phyloP scores from a whole-genome alignment of 1,284 basidiomycete species.

The Golubevia pallescens region DNA sequence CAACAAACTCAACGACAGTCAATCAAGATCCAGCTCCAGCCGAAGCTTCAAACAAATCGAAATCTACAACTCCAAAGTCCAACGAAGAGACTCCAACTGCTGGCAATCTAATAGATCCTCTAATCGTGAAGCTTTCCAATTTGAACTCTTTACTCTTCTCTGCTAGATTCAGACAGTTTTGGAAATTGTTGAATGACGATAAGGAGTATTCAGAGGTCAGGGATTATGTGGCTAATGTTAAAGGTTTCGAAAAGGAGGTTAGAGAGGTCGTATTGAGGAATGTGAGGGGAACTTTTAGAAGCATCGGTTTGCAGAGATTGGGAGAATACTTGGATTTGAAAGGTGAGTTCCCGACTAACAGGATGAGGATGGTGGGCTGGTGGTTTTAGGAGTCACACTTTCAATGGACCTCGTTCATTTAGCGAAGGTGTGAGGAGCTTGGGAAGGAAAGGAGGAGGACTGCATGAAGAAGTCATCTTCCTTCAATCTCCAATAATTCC shows the following conservation, averaged over 20 bases:
- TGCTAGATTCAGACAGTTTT: slow-evolving; percentile 89
- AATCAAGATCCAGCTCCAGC: slow-evolving; percentile 67
- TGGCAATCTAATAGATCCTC: slow-evolving; percentile 61
- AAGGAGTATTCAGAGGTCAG: slow-evolving; percentile 76
- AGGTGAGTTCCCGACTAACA: too few relatives aligned
- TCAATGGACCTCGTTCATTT: too few relatives aligned
- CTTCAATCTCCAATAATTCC: too few relatives aligned
- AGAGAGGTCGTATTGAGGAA: slow-evolving; percentile 77
- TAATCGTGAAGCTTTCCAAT: slow-evolving; percentile 77
- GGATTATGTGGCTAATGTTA: slow-evolving; percentile 81
- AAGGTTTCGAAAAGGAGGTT: slow-evolving; percentile 80
- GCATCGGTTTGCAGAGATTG: slow-evolving; percentile 74
- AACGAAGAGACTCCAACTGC: slow-evolving; percentile 26
- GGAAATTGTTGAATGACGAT: slow-evolving; percentile 75
- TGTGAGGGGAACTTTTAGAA: slow-evolving; percentile 78
- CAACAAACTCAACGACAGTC: slow-evolving; percentile 19
- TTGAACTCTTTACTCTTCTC: slow-evolving; percentile 81
- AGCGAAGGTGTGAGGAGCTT: too few relatives aligned
- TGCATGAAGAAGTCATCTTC: too few relatives aligned
- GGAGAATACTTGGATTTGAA: slow-evolving; percentile 76
- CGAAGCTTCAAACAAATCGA: slow-evolving; percentile 74
- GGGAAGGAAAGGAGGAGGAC: too few relatives aligned
- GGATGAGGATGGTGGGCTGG: too few relatives aligned
- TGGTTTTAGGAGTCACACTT: too few relatives aligned
- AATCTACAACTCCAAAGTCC: background rate